Evolutionary conservation across 495 filamentous ascomycete species (phyloP).

Genomic region (Astrothelium subdiscretum): DNA sequence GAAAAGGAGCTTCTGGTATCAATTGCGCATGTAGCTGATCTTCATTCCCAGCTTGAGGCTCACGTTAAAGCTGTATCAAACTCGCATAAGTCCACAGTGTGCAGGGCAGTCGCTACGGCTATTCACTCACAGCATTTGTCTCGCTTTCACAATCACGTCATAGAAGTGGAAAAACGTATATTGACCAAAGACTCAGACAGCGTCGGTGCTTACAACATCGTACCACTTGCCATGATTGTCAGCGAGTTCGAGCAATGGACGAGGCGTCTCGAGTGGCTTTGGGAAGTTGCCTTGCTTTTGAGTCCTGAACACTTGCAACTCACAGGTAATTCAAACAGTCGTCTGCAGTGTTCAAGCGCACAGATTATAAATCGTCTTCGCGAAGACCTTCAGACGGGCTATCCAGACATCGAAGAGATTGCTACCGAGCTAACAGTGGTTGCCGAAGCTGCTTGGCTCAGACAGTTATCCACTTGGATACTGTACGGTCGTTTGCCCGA

Average conservation of each 20-base stretch:
- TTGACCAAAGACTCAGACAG: conserved; percentile 56
- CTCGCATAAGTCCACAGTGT: conserved; percentile 63
- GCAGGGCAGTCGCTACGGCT: conserved; percentile 74
- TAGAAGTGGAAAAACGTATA: conserved; percentile 71
- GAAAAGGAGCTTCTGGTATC: conserved; percentile 72
- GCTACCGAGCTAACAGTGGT: conserved; percentile 56
- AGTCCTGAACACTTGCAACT: conserved; percentile 22
- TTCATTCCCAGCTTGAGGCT: conserved; percentile 57
- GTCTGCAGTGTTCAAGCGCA: conserved; percentile 42
- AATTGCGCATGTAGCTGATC: conserved; percentile 59
- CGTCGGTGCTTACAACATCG: conserved; percentile 85
- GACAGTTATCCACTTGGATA: conserved; percentile 79
- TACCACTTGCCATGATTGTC: conserved; percentile 76
- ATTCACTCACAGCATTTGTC: conserved; percentile 64
- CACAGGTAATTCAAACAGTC: conserved; percentile 1
- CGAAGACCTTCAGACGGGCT: conserved; percentile 71
- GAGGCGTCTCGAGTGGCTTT: conserved; percentile 75
- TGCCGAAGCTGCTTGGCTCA: conserved; percentile 84
- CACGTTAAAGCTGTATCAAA: conserved; percentile 53
- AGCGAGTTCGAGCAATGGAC: conserved; percentile 77
- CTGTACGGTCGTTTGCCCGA: conserved; percentile 72
- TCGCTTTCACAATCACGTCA: conserved; percentile 67
- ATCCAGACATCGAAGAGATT: conserved; percentile 67
- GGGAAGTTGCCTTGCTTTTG: conserved; percentile 58
- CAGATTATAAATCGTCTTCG: conserved; percentile 66